Percentiles rank a stretch among this genome's conserved stretches.
These are phyloP conservation scores for Acarospora socialis DNA, from an alignment of 2,329 filamentous ascomycete genomes.

Conservation along the genomic window DNA sequence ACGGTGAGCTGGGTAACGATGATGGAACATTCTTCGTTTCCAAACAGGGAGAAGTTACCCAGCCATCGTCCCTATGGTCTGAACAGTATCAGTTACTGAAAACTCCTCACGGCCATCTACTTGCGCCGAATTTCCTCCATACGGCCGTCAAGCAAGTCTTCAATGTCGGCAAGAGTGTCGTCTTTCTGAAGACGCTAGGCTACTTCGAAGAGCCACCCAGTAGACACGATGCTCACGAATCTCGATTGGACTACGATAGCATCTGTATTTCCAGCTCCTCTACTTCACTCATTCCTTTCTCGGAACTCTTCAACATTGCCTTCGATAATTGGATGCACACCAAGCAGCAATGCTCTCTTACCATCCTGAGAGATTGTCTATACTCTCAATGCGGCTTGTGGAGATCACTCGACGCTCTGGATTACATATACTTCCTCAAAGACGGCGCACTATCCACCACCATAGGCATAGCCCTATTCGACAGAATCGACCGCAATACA, in stretches of 20 bases:
- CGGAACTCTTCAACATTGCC: constrained; percentile 55
- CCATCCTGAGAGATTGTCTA: constrained; percentile 49
- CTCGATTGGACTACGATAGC: constrained; percentile 39
- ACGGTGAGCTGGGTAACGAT: constrained; percentile 50
- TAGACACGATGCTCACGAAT: constrained; percentile 23
- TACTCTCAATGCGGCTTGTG: constrained; percentile 56
- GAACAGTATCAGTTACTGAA: constrained; percentile 55
- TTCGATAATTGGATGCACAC: constrained; percentile 66
- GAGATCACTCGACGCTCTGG: constrained; percentile 50
- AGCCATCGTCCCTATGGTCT: constrained; percentile 59
- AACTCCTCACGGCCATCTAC: constrained; percentile 44
- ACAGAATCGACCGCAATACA: constrained; percentile 50
- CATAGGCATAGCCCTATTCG: constrained; percentile 58
- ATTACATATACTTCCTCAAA: constrained; percentile 60
- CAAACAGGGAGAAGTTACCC: constrained; percentile 36
- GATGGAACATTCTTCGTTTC: constrained; percentile 66
- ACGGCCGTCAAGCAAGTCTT: constrained; percentile 60
- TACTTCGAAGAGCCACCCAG: constrained; percentile 23
- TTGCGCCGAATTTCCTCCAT: constrained; percentile 62
- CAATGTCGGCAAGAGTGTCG: constrained; percentile 74
- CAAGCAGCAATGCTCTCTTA: constrained; percentile 57
- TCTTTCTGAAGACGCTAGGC: constrained; percentile 63
- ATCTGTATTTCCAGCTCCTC: constrained; percentile 36
- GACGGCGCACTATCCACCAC: constrained; percentile 54
- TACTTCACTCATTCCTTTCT: constrained; percentile 47